These are phyloP conservation scores for Aspergillus sparsus DNA, from an alignment of 495 filamentous ascomycete genomes.

Conservation along the genomic window DNA sequence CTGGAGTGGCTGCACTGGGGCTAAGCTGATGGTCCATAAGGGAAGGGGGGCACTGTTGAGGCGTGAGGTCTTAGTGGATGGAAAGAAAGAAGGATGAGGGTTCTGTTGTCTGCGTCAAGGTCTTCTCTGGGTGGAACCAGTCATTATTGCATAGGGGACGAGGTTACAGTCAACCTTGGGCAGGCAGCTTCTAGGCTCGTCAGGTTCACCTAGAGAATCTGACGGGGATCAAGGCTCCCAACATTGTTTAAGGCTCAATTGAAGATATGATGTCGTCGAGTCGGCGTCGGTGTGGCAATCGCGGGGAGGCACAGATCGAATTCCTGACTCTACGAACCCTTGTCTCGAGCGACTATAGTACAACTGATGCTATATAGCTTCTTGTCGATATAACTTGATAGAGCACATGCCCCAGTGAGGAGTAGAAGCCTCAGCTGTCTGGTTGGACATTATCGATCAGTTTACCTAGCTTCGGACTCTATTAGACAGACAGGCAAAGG, in stretches of 20 bases:
- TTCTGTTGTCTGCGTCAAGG: slow-evolving; percentile 19
- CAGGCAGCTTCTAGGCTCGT: slow-evolving; percentile 11
- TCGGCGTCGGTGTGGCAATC: slow-evolving; percentile 24
- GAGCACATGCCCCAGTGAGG: slow-evolving; percentile 59
- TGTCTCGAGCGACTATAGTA: slow-evolving; percentile 51
- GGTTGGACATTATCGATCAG: slow-evolving; percentile 38
- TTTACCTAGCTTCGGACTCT: slow-evolving; percentile 53
- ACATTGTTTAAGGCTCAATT: slow-evolving; percentile 17
- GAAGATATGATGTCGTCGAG: slow-evolving; percentile 19
- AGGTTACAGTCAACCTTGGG: slow-evolving; percentile 17
- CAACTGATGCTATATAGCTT: slow-evolving; percentile 65
- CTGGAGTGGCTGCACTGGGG: slow-evolving; percentile 6
- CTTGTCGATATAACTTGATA: slow-evolving; percentile 68
- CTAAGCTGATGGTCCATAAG: slow-evolving; percentile 23
- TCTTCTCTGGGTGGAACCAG: slow-evolving; percentile 15
- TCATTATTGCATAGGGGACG: slow-evolving; percentile 19
- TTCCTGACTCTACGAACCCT: slow-evolving; percentile 30
- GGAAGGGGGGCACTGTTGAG: slow-evolving; percentile 8
- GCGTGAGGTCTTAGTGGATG: slow-evolving; percentile 12
- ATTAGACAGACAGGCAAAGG: slow-evolving; percentile 44
- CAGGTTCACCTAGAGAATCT: slow-evolving; percentile 13
- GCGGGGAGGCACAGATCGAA: slow-evolving; percentile 25
- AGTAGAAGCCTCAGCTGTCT: slow-evolving; percentile 48
- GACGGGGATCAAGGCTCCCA: slow-evolving; percentile 12
- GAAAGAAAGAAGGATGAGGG: slow-evolving; percentile 11